Base-by-base conservation (phyloP, 2,329 filamentous ascomycete genomes). In the Byssochlamys sp. region DNA sequence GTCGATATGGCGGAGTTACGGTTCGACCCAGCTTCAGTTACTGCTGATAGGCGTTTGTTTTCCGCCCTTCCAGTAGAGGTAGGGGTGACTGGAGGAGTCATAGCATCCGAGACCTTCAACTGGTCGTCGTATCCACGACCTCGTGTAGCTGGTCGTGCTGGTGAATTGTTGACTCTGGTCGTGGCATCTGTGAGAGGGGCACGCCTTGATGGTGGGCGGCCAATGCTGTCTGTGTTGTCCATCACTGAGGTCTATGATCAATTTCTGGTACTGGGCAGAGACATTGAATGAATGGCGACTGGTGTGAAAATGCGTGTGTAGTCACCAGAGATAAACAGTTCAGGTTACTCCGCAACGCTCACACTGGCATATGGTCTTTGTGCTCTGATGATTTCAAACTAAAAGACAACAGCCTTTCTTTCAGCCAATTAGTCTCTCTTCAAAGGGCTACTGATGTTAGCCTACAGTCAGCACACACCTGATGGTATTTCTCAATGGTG, bases 31-130 rank as follows among this genome's bases (percentile, higher is more conserved):
- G 75, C 72, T 12, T 81, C 76, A 9, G 75, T 73, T 12, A 80
- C 76, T 14, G 79, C 78, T 3, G 81, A 81, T 6, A 84, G 66
- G 28, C 78, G 78, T 60, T 81, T 81, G 66, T 81, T 78, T 57
- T 81, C 78, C 19, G 14, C 5, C 14, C 39, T 45, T 24, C 39
- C 39, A 45, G 39, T 14, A 2, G 39, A 45, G 19, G 14, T 24
- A 45, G 39, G 39, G 45, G 68, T 63, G 1, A 61, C 59, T 27
- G 58, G 59, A 0, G 69, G 62, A 1, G 72, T 63, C 4, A 63
- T 68, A 65, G 71, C 66, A 65, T 70, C 51, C 57, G 62, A 56
- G 58, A 61, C 57, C 54, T 61, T 63, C 24, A 66, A 52, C 24
- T 59, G 54, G 51, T 64, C 56, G 12, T 62, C 54, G 48, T 58